phyloP scores from a whole-genome alignment of 306 rosid species.

The Cicer bijugum region DNA sequence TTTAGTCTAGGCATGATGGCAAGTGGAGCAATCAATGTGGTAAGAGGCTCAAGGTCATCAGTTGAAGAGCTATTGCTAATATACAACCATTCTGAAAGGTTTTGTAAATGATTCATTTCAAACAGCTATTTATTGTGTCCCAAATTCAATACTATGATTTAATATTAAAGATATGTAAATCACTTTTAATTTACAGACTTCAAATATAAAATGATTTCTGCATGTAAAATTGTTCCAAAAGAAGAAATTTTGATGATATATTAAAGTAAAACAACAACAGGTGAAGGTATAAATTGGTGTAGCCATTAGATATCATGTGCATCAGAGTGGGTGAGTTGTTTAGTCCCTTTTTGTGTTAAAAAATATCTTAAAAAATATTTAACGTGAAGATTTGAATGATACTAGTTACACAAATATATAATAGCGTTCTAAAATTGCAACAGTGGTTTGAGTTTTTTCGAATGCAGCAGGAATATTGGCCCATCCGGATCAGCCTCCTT shows the following conservation, averaged over 20 bases:
- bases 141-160: neutral
- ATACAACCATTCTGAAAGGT: slow-evolving; percentile 95
- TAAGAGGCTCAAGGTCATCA: slow-evolving; percentile 94
- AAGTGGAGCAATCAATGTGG: slow-evolving; percentile 88
- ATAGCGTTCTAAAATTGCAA: neutral
- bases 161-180: neutral
- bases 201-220: neutral
- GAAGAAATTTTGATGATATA: neutral
- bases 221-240: neutral
- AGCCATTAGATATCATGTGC: no score
- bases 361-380: neutral
- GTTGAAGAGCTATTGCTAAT: slow-evolving; percentile 81
- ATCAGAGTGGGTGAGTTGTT: no score
- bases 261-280: neutral
- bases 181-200: neutral
- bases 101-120: slow-evolving; percentile 22
- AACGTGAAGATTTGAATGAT: neutral
- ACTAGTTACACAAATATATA: slow-evolving; percentile 5
- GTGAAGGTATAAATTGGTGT: neutral
- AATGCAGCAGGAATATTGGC: slow-evolving; percentile 10
- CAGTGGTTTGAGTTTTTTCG: neutral
- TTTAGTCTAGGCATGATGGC: slow-evolving; percentile 87
- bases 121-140: slow-evolving; percentile 6
- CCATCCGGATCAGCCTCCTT: no score
- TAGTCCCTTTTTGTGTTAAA: neutral